These are phyloP conservation scores for Cyberlindnera meyerae DNA, from an alignment of 805 yeast genomes.

Conservation along the genomic window DNA sequence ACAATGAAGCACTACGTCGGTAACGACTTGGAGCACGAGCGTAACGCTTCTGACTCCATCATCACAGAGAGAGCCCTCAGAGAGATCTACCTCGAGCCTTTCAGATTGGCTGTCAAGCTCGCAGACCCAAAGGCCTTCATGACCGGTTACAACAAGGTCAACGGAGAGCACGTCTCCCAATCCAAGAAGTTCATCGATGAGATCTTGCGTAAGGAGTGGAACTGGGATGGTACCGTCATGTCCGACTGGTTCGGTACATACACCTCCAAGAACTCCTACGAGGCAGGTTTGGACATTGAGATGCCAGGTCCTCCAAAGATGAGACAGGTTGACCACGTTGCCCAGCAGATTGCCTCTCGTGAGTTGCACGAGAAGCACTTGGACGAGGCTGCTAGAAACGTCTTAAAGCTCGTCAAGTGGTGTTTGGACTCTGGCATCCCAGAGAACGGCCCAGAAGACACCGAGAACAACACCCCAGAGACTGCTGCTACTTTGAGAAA, in stretches of 20 bases:
- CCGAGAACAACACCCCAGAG: conserved; percentile 40
- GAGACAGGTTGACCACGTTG: conserved; percentile 34
- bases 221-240: conserved; percentile 48
- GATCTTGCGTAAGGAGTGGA: conserved; percentile 50
- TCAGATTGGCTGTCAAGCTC: conserved; percentile 49
- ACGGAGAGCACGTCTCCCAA: conserved; percentile 52
- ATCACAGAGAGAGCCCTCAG: conserved; percentile 55
- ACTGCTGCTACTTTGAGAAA: conserved; percentile 35
- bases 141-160: conserved; percentile 60
- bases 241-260: conserved; percentile 62
- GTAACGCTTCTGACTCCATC: conserved; percentile 41
- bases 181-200: conserved; percentile 36
- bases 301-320: conserved; percentile 59
- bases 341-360: conserved; percentile 33
- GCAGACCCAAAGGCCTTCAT: conserved; percentile 49
- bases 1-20: conserved; percentile 49
- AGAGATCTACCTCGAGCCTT: conserved; percentile 57
- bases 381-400: conserved; percentile 44
- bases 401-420: conserved; percentile 43
- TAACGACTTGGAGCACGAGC: conserved; percentile 53
- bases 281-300: conserved; percentile 55
- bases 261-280: conserved; percentile 39
- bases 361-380: conserved; percentile 36
- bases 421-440: conserved; percentile 39
- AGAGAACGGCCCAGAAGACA: conserved; percentile 33